Conservation (phyloP, 108 stramenopile species). For the Hondaea fermentalgiana region DNA sequence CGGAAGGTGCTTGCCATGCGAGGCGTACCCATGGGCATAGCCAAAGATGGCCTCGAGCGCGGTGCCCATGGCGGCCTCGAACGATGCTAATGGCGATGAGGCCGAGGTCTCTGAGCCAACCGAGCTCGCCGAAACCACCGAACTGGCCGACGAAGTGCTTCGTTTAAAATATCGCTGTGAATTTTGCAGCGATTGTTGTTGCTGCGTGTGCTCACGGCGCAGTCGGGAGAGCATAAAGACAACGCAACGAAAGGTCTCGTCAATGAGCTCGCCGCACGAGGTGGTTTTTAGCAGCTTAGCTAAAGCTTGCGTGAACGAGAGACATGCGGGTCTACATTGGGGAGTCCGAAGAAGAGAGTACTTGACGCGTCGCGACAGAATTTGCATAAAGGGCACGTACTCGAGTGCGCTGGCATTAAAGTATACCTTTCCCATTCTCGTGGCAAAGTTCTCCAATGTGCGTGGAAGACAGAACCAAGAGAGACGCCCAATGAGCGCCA, state of each 20-base stretch:
- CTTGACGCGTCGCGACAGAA: background rate
- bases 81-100: background rate
- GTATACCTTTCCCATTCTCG: background rate
- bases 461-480: background rate
- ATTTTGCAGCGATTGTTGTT: background rate
- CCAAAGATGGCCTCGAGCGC: background rate
- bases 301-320: background rate
- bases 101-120: background rate
- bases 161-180: background rate
- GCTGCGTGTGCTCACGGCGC: background rate
- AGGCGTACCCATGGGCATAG: background rate
- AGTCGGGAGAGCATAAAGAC: background rate
- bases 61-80: background rate
- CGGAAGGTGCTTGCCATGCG: background rate
- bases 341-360: background rate
- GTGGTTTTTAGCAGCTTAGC: conserved; percentile 1
- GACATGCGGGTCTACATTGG: background rate
- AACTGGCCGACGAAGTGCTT: background rate
- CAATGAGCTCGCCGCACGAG: background rate
- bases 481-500: background rate
- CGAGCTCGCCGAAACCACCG: background rate
- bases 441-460: background rate
- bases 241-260: background rate
- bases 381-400: background rate
- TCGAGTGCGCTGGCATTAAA: background rate